Evolutionary conservation across 2,329 filamentous ascomycete species (phyloP).

Genomic region (Trichoderma semiorbis): DNA sequence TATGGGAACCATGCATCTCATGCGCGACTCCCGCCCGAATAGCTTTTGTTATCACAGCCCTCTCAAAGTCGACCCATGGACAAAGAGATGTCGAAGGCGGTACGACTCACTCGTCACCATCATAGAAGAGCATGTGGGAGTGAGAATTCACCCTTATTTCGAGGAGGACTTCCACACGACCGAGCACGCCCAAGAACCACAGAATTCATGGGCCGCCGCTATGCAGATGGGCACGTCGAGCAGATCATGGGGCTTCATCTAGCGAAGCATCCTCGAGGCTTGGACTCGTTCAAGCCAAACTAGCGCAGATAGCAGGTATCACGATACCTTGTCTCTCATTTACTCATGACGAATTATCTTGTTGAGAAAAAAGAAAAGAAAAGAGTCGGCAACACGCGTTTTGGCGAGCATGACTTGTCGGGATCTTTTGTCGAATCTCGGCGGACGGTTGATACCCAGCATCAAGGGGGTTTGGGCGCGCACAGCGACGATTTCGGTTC

Average conservation of each 20-base stretch:
- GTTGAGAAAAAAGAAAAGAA: background rate
- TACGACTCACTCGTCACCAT: conserved; percentile 39
- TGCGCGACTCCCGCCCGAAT: conserved; percentile 38
- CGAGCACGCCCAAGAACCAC: conserved; percentile 37
- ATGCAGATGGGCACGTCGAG: conserved; percentile 28
- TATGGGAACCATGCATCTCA: conserved; percentile 34
- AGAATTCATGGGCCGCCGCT: conserved; percentile 38
- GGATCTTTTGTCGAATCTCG: conserved; percentile 10
- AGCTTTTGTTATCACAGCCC: conserved; percentile 43
- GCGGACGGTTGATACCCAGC: conserved; percentile 10
- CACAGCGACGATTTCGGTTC: conserved; percentile 14
- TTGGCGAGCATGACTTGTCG: conserved; percentile 1
- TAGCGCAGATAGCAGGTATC: background rate
- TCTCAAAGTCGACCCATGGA: conserved; percentile 43
- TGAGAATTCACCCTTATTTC: conserved; percentile 40
- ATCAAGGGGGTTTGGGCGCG: conserved; percentile 5
- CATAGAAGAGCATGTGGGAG: conserved; percentile 37
- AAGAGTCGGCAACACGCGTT: background rate
- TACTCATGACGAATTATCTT: conserved; percentile 3
- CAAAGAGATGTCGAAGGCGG: conserved; percentile 40
- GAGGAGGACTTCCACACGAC: conserved; percentile 43
- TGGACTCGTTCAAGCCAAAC: background rate
- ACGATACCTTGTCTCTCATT: conserved; percentile 14
- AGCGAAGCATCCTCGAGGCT: background rate
- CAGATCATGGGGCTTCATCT: conserved; percentile 34